These are phyloP conservation scores for Neopestalotiopsis rosae DNA, from an alignment of 2,329 filamentous ascomycete species.

Conservation along the genomic window DNA sequence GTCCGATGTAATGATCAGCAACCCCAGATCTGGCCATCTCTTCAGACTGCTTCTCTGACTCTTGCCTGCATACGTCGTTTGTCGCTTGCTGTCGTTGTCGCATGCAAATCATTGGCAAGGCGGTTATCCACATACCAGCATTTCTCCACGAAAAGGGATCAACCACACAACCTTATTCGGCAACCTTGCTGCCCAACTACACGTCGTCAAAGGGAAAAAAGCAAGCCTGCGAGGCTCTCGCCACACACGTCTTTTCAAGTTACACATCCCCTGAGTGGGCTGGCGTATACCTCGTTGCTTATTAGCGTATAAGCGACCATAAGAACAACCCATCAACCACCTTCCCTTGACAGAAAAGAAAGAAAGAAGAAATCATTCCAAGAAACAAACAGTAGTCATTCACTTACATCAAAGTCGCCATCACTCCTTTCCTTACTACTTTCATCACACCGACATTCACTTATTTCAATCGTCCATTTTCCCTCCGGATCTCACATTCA, in stretches of 20 bases:
- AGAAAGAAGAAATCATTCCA: not conserved
- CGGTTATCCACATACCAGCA: not conserved
- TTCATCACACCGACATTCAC: not conserved
- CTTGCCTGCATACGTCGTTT: conserved; percentile 2
- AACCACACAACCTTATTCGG: conserved; percentile 9
- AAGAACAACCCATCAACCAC: not conserved
- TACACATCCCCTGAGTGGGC: not conserved
- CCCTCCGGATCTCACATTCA: not conserved
- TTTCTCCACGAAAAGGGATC: not conserved
- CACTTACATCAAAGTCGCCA: not conserved
- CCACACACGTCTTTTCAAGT: conserved; percentile 3
- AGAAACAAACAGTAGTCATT: not conserved
- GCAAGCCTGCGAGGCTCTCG: conserved; percentile 4
- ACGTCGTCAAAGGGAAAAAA: not conserved
- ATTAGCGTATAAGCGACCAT: not conserved
- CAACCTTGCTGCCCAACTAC: conserved; percentile 11
- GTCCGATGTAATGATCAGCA: conserved; percentile 8
- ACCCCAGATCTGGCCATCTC: not conserved
- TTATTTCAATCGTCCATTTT: not conserved
- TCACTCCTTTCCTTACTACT: not conserved
- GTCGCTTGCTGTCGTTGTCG: not conserved
- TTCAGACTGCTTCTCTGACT: not conserved
- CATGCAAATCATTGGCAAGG: not conserved
- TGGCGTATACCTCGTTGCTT: not conserved
- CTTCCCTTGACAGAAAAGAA: not conserved